Percentiles rank a stretch among this genome's conserved stretches.
phyloP scores from a whole-genome alignment of 768 basidiomycete species.

The Boletellus ananas region DNA sequence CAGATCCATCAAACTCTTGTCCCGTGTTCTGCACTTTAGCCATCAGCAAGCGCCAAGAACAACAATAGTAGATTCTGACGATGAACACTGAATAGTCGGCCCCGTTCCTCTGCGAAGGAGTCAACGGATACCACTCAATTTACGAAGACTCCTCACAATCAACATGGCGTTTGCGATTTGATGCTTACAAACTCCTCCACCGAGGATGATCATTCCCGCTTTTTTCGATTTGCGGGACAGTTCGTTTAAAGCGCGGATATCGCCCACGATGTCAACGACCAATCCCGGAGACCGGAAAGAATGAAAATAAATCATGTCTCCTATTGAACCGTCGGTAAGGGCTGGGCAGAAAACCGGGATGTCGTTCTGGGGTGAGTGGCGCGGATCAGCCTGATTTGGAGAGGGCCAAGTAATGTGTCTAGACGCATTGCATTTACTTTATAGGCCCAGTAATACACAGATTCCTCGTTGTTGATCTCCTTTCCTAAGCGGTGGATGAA shows the following conservation, averaged over 20 bases:
- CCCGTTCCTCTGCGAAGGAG: constrained; percentile 74
- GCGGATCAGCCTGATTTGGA: constrained; percentile 23
- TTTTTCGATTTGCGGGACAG: constrained; percentile 80
- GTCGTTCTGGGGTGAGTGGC: constrained; percentile 64
- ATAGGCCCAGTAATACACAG: constrained; percentile 99
- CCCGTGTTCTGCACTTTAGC: constrained; percentile 74
- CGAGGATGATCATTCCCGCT: constrained; percentile 97
- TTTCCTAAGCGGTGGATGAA: constrained; percentile 93
- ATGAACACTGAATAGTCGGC: constrained; percentile 98
- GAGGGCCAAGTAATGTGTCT: constrained; percentile 8
- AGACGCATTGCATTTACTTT: constrained; percentile 63
- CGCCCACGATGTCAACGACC: constrained; percentile 88
- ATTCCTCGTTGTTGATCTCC: constrained; percentile 95
- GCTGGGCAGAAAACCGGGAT: constrained; percentile 99
- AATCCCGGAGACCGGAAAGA: constrained; percentile 86
- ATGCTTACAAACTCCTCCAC: constrained; percentile 98
- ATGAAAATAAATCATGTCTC: constrained; percentile 99
- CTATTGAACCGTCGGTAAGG: constrained; percentile 94
- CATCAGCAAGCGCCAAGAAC: background rate
- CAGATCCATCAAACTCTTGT: constrained; percentile 98
- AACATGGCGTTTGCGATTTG: constrained; percentile 99
- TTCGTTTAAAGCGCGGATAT: constrained; percentile 91
- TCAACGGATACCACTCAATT: constrained; percentile 1
- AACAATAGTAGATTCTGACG: constrained; percentile 39
- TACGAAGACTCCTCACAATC: constrained; percentile 56